A percentile compares a stretch with the other conserved stretches of the same genome.
phyloP scores from a whole-genome alignment of 208 protist genomes.

The Leishmania braziliensis region DNA sequence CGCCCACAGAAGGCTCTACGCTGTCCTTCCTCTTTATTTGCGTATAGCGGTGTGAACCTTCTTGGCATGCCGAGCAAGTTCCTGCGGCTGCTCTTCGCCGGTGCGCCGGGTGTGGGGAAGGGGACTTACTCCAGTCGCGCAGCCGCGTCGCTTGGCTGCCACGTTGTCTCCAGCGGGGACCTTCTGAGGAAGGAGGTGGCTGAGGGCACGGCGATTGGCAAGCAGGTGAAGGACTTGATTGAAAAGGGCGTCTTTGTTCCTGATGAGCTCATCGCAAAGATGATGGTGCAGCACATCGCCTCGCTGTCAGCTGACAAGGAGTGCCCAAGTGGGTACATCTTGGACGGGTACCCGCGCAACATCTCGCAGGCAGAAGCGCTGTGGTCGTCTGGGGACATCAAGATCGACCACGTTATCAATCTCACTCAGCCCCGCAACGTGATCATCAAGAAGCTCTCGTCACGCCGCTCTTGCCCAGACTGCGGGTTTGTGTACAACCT shows the following conservation, averaged over 20 bases:
- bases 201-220: constrained; percentile 42
- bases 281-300: constrained; percentile 52
- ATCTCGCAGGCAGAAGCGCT: constrained; percentile 76
- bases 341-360: constrained; percentile 94
- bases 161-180: constrained; percentile 92
- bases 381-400: constrained; percentile 46
- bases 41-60: neutral
- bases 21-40: neutral
- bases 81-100: constrained; percentile 80
- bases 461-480: constrained; percentile 63
- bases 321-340: constrained; percentile 69
- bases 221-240: constrained; percentile 52
- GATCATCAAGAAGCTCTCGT: constrained; percentile 74
- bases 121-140: constrained; percentile 92
- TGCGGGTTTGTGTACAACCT: constrained; percentile 84
- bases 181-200: constrained; percentile 87
- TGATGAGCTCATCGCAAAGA: constrained; percentile 71
- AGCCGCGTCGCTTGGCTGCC: constrained; percentile 63
- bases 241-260: constrained; percentile 76
- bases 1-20: neutral
- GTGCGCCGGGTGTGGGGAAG: constrained; percentile 93
- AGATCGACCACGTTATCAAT: constrained; percentile 81
- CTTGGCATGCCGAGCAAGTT: constrained; percentile 32
- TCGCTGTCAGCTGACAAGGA: constrained; percentile 14
- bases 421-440: constrained; percentile 73